Conservation (phyloP, 1,139 yeast species). For the Yamadazyma buinensis region DNA sequence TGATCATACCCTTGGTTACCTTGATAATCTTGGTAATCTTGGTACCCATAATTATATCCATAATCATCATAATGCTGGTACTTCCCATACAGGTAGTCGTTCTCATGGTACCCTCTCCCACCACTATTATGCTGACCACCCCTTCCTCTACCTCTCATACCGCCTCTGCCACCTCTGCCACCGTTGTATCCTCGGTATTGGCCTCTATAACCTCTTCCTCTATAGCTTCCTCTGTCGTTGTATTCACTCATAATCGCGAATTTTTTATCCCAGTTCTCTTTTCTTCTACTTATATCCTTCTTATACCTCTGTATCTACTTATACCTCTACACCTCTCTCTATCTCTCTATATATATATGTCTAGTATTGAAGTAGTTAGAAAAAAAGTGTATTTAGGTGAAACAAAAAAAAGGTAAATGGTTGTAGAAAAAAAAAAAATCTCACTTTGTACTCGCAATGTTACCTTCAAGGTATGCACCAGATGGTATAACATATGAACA, state of each 20-base stretch:
- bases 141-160: conserved; percentile 9
- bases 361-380: too few relatives aligned
- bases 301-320: neutral
- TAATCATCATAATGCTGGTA: neutral
- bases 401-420: too few relatives aligned
- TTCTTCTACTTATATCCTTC: neutral
- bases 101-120: conserved; percentile 5
- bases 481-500: conserved; percentile 33
- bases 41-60: too few relatives aligned
- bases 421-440: too few relatives aligned
- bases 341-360: too few relatives aligned
- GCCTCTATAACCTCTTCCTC: conserved; percentile 8
- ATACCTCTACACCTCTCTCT: neutral
- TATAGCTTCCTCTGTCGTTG: conserved; percentile 11
- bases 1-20: conserved; percentile 1
- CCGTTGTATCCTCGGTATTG: conserved; percentile 15
- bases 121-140: conserved; percentile 14
- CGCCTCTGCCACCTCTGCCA: conserved; percentile 23
- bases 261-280: neutral
- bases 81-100: neutral
- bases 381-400: too few relatives aligned
- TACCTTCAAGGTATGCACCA: conserved; percentile 47
- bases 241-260: conserved; percentile 5
- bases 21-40: neutral
- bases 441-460: conserved; percentile 6